Evolutionary conservation across 148 eudicot genomes (phyloP), one percentile per base, ranked within the genome.

Genomic region (Rhododendron molle): DNA sequence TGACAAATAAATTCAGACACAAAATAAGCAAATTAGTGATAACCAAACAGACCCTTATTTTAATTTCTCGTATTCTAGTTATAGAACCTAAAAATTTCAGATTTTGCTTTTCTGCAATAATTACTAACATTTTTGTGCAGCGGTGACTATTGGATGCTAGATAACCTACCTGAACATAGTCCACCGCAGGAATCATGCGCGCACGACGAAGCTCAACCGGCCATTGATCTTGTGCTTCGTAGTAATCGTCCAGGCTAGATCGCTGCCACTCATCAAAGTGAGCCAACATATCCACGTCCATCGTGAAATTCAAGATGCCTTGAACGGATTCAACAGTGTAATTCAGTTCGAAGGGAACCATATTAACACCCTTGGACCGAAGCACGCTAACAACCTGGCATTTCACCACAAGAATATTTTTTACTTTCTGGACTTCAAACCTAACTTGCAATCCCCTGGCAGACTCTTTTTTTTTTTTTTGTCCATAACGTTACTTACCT

Each of bases 221-320:
- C 99, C 99, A 96, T 85, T 95, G 99, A 90, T 96, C 95, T 85
- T 95, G 99, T 76, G 99, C 98, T 92, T 95, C 99, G 60, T 87
- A 95, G 6, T 85, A 88, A 80, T 94, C 92, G 58, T 95, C 99
- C 86, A 87, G 76, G 38, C 92, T 86, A 81, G 95, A 88, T 62
- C 97, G 94, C 83, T 96, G 99, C 98, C 99, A 95, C 89, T 93
- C 95, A 80, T 96, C 99, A 47, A 96, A 96, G 87, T 96, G 99
- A 77, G 96, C 89, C 84, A 96, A 84, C 99, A 96, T 95, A 54
- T 96, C 99, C 36, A 94, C 95, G 82, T 96, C 98, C 99, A 96
- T 96, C 36, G 96, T 96, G 92, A 94, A 92, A 84, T 93, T 95
- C 73, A 95, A 84, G 85, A 95, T 94, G 43, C 98, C 98, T 95